A percentile compares a stretch with the other conserved stretches of the same genome.
These are phyloP conservation scores for Claviceps sp. DNA, from an alignment of 2,329 filamentous ascomycete genomes.

Conservation along the genomic window DNA sequence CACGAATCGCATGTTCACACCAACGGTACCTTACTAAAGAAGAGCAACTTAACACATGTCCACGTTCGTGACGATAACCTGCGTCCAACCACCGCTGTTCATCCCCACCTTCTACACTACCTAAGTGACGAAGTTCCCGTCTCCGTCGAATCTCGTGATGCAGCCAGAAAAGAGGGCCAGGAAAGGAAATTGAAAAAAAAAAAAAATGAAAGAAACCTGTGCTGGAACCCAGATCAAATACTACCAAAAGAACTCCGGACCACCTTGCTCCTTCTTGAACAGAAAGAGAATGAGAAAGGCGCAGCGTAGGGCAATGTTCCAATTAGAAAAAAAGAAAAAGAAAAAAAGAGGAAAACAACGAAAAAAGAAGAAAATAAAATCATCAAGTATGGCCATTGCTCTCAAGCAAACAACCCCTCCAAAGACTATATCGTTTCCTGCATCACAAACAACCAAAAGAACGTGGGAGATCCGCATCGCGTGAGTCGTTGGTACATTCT, in stretches of 20 bases:
- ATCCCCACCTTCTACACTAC: background rate
- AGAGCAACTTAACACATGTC: background rate
- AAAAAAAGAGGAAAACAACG: background rate
- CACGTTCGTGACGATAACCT: background rate
- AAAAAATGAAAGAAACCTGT: background rate
- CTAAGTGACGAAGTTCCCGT: slow-evolving; percentile 2
- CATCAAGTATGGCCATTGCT: slow-evolving; percentile 1
- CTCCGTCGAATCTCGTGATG: background rate
- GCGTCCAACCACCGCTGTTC: background rate
- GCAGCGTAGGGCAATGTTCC: slow-evolving; percentile 12
- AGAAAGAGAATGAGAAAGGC: slow-evolving; percentile 8
- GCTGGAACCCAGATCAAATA: slow-evolving; percentile 2
- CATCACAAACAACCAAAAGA: background rate
- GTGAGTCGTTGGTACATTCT: background rate
- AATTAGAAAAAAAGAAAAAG: background rate
- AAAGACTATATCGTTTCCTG: background rate
- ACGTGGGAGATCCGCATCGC: background rate
- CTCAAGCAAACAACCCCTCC: background rate
- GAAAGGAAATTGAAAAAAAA: background rate
- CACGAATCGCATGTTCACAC: background rate
- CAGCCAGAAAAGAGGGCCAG: slow-evolving; percentile 12
- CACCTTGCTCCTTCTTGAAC: slow-evolving; percentile 27
- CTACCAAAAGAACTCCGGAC: slow-evolving; percentile 29
- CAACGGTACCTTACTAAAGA: background rate
- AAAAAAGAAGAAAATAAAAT: slow-evolving; percentile 4